Base-by-base conservation (phyloP, 2,329 filamentous ascomycete species). In the Alternaria panax region DNA sequence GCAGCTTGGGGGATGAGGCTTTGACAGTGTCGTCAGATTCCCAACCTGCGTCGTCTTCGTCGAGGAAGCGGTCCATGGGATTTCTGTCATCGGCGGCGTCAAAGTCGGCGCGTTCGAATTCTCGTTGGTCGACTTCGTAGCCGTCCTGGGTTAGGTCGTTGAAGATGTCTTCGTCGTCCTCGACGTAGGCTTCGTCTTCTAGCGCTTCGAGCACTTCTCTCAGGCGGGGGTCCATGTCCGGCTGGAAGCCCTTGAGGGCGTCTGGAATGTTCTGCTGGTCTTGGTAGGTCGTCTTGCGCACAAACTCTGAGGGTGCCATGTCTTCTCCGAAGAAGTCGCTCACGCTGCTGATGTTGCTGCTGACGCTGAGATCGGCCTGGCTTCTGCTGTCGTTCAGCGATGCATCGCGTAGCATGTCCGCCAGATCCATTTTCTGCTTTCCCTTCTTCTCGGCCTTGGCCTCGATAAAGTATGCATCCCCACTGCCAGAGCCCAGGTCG, bases 141-240 rank as follows among this genome's bases (percentile, higher is more conserved):
- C 87, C 88, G 56, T 90, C 88, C 71, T 86, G 82, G 20, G 92
- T 87, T 43, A 96, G 80, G 66, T 89, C 80, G 43, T 86, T 87
- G 78, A 99, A 98, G 51, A 98, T 80, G 55, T 95, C 91, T n/a
- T 95, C 92, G 24, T 89, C 88, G 27, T 86, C 85, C 34, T 94
- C 94, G 2, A 99, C 93, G 74, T 92, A 99, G 2, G 91, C 94
- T 24, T 99, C 95, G 72, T 99, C 95, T 48, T 99, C 95, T 28
- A 99, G 81, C 11, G 95, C 95, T 79, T 97, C 93, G 24, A 99
- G 81, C 5, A 93, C 93, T 78, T 99, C 95, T 45, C 95, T 87
- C 67, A 99, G 78, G 38, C 94, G 86, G 2, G 93, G 93, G 73
- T 99, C 96, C 95, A 99, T 98, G 74, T 98, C 93, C 7, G 96